Conservation (phyloP, 192 early-diverging fungal species). For the Coemansia furcata region DNA sequence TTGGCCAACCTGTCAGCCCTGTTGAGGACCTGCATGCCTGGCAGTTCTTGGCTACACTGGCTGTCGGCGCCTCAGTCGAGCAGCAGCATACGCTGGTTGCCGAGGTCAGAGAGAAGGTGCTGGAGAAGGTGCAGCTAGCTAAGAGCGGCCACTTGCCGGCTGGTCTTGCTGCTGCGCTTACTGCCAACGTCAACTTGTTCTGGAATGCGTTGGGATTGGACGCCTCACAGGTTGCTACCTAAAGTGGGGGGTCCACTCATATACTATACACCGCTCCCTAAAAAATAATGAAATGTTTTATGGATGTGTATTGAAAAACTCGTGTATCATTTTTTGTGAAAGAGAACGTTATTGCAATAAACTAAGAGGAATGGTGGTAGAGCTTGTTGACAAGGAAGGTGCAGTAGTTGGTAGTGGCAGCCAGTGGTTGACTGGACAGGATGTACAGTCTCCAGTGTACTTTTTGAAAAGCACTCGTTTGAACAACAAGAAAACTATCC, state of each 20-base stretch:
- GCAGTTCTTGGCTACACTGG: constrained; percentile 97
- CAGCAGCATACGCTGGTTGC: constrained; percentile 91
- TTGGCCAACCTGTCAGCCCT: constrained; percentile 35
- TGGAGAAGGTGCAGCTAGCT: constrained; percentile 72
- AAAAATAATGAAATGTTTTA: constrained; percentile 6
- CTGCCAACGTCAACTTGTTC: constrained; percentile 90
- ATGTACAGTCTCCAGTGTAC: no score
- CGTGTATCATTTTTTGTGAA: no score
- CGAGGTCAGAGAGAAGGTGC: constrained; percentile 80
- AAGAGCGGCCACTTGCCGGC: constrained; percentile 58
- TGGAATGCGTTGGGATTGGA: constrained; percentile 93
- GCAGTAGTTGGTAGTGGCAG: no score
- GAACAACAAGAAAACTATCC: no score
- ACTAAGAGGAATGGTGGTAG: no score
- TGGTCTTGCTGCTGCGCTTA: constrained; percentile 63
- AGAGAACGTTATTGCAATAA: no score
- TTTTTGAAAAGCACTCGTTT: no score
- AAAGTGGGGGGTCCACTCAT: background rate
- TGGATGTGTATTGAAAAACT: no score
- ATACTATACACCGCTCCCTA: background rate
- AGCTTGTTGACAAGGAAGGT: no score
- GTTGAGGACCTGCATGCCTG: constrained; percentile 87
- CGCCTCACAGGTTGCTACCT: constrained; percentile 45
- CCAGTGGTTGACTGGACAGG: no score
- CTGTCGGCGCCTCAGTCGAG: constrained; percentile 88